Percentiles rank a stretch among this genome's conserved stretches.
Conservation (phyloP, 176 grass and related monocot genomes). For the Bonia amplexicaulis region DNA sequence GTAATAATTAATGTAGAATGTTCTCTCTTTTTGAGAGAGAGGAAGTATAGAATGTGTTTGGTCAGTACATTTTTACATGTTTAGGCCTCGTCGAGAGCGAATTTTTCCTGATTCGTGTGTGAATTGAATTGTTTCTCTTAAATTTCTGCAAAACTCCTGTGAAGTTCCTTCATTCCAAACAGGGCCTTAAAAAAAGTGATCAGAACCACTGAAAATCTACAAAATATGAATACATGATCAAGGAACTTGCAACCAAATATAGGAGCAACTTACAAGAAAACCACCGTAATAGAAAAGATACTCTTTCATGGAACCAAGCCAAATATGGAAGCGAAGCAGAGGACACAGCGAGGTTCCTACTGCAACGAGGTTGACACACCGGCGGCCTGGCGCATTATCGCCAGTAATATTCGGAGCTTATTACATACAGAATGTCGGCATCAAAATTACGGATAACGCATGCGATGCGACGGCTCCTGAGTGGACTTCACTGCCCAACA, state of each 20-base stretch:
- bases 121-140: too few species aligned
- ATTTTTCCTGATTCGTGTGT: too few species aligned
- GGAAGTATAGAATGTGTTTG: background rate
- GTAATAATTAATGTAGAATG: too few species aligned
- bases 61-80: background rate
- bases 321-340: background rate
- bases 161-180: too few species aligned
- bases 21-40: background rate
- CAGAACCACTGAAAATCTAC: background rate
- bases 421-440: background rate
- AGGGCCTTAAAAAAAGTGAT: background rate
- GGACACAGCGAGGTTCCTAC: background rate
- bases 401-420: background rate
- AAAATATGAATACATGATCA: background rate
- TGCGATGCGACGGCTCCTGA: background rate
- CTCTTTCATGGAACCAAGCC: background rate
- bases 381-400: background rate
- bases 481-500: background rate
- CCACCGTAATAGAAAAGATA: background rate
- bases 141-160: too few species aligned
- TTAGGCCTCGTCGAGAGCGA: background rate
- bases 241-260: background rate
- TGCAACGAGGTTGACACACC: background rate
- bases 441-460: background rate
- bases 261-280: background rate